phyloP scores from a whole-genome alignment of 805 yeast genomes.

The Barnettozyma californica region DNA sequence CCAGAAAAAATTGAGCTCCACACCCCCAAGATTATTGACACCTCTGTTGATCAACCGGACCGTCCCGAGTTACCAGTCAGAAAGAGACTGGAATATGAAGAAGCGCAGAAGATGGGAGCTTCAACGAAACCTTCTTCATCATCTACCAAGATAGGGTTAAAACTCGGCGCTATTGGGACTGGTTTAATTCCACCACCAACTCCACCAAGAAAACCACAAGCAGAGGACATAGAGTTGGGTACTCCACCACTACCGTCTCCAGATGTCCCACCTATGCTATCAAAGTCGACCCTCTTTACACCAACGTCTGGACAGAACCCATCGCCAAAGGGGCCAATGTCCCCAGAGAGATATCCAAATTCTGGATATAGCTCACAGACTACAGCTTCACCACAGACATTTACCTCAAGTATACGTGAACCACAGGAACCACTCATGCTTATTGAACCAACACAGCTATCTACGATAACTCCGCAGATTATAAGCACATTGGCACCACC shows the following conservation, averaged over 20 bases:
- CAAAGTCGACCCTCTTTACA: neutral
- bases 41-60: neutral
- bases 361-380: slow-evolving; percentile 1
- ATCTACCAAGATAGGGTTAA: neutral
- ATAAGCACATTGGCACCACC: slow-evolving; percentile 43
- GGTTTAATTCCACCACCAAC: neutral
- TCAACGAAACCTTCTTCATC: neutral
- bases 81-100: neutral
- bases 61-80: neutral
- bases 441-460: slow-evolving; percentile 54
- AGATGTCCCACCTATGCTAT: neutral
- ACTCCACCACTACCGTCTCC: neutral
- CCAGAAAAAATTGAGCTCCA: slow-evolving; percentile 4
- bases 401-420: neutral
- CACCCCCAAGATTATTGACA: slow-evolving; percentile 1
- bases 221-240: neutral
- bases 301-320: neutral
- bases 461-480: slow-evolving; percentile 43
- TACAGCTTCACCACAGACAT: slow-evolving; percentile 1
- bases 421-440: slow-evolving; percentile 34
- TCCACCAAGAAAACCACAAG: slow-evolving; percentile 2
- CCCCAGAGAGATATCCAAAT: slow-evolving; percentile 9
- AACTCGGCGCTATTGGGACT: neutral
- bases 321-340: neutral
- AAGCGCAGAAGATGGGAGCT: neutral